Conservation (phyloP, 441 rosid genomes). For the Adansonia grandidieri region DNA sequence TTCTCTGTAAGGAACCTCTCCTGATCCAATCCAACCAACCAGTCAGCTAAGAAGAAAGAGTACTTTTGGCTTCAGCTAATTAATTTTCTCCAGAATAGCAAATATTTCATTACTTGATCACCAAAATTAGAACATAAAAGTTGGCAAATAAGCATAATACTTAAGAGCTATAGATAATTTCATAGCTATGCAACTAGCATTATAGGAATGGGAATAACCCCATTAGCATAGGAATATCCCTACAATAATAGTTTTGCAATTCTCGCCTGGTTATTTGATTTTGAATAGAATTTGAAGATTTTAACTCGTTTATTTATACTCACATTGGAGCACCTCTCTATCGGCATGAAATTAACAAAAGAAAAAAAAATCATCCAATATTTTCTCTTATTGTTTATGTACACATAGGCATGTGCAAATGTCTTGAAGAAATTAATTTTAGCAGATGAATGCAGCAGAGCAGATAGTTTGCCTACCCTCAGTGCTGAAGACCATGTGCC, state of each 20-base stretch:
- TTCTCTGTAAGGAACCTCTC: conserved; percentile 92
- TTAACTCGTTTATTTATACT: neutral
- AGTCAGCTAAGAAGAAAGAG: neutral
- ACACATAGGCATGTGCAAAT: neutral
- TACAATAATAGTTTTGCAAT: neutral
- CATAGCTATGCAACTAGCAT: neutral
- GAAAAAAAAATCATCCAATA: neutral
- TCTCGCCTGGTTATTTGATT: neutral
- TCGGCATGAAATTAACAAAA: neutral
- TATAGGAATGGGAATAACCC: neutral
- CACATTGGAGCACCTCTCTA: neutral
- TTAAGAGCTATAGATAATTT: neutral
- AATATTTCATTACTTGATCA: neutral
- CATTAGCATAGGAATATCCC: neutral
- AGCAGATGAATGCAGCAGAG: neutral
- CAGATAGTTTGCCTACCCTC: conserved; percentile 53
- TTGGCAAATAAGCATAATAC: neutral
- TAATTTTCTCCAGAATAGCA: neutral
- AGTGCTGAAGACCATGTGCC: conserved; percentile 98
- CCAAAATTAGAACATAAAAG: neutral
- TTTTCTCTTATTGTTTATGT: neutral
- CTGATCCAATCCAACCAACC: conserved; percentile 41
- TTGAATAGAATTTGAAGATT: neutral
- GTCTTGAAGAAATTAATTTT: neutral
- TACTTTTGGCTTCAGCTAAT: neutral